A percentile compares a stretch with the other conserved stretches of the same genome.
Evolutionary conservation across 2,329 filamentous ascomycete genomes (phyloP).

Genomic region (Ceratocystis albifundus): DNA sequence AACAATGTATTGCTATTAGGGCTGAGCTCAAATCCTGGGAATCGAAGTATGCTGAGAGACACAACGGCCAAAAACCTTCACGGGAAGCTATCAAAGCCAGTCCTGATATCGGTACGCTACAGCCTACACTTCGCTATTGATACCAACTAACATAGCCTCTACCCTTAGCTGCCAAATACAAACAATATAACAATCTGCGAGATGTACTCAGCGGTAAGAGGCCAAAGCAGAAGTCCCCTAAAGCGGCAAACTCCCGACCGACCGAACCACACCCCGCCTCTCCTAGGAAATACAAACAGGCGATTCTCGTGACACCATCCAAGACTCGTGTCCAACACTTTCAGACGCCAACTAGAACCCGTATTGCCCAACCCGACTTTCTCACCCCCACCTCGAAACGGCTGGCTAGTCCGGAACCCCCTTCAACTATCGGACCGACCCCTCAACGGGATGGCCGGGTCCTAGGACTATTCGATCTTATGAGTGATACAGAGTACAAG

Average conservation of each 20-base stretch:
- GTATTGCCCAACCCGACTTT: constrained; percentile 33
- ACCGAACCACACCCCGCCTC: constrained; percentile 33
- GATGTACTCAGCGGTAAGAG: constrained; percentile 46
- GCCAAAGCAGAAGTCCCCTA: constrained; percentile 31
- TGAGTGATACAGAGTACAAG: constrained; percentile 41
- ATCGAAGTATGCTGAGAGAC: constrained; percentile 48
- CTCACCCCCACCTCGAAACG: constrained; percentile 45
- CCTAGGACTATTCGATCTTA: constrained; percentile 63
- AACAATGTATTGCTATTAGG: constrained; percentile 46
- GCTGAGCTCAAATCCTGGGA: constrained; percentile 65
- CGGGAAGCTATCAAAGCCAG: constrained; percentile 68
- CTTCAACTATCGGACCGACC: constrained; percentile 60
- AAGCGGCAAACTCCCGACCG: constrained; percentile 26
- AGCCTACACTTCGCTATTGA: background rate
- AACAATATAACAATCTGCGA: constrained; percentile 58
- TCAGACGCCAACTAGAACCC: constrained; percentile 29
- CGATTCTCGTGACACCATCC: constrained; percentile 36
- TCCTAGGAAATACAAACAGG: constrained; percentile 38
- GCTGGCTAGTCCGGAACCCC: constrained; percentile 42
- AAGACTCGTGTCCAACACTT: constrained; percentile 28
- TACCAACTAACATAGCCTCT: background rate
- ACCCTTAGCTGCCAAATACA: constrained; percentile 54
- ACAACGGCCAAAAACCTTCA: constrained; percentile 57
- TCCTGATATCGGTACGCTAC: constrained; percentile 51
- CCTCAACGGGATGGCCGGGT: constrained; percentile 69